Conservation (phyloP, 2,329 filamentous ascomycete species). For the Cephalotrichum gorgonifer region DNA sequence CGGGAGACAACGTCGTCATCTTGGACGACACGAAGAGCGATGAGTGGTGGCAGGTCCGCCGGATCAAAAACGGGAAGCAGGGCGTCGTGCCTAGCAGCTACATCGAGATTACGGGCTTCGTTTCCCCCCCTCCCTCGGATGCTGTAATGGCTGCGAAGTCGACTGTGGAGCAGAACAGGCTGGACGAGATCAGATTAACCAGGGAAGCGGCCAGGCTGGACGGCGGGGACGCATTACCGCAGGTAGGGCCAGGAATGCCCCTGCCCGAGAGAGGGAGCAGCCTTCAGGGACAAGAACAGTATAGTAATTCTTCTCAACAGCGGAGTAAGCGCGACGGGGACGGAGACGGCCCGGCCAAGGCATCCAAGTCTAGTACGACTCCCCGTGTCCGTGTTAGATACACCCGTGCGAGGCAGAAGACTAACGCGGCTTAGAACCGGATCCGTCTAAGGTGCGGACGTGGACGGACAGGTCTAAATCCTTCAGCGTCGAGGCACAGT, state of each 20-base stretch:
- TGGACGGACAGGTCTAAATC: slow-evolving; percentile 95
- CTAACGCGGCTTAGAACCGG: slow-evolving; percentile 52
- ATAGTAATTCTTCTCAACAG: slow-evolving; percentile 61
- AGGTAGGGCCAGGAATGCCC: slow-evolving; percentile 67
- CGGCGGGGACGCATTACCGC: slow-evolving; percentile 40
- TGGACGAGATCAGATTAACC: slow-evolving; percentile 75
- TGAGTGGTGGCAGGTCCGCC: slow-evolving; percentile 95
- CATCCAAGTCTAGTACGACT: slow-evolving; percentile 61
- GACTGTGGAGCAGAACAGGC: slow-evolving; percentile 62
- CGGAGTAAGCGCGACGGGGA: slow-evolving; percentile 61
- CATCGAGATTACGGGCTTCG: slow-evolving; percentile 71
- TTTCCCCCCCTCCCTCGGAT: slow-evolving; percentile 37
- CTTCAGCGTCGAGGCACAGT: slow-evolving; percentile 96
- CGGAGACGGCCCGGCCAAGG: slow-evolving; percentile 26
- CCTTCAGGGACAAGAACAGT: slow-evolving; percentile 54
- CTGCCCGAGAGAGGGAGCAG: slow-evolving; percentile 74
- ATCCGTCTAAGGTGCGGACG: slow-evolving; percentile 69
- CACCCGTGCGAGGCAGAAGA: neutral
- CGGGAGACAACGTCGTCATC: slow-evolving; percentile 83
- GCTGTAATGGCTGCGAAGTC: slow-evolving; percentile 47
- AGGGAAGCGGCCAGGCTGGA: slow-evolving; percentile 64
- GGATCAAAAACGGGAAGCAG: slow-evolving; percentile 84
- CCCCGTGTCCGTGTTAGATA: neutral
- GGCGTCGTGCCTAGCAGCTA: slow-evolving; percentile 96
- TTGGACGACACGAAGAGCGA: slow-evolving; percentile 87